Base-by-base conservation (phyloP, 2,329 filamentous ascomycete species). In the Zopfia rhizophila region DNA sequence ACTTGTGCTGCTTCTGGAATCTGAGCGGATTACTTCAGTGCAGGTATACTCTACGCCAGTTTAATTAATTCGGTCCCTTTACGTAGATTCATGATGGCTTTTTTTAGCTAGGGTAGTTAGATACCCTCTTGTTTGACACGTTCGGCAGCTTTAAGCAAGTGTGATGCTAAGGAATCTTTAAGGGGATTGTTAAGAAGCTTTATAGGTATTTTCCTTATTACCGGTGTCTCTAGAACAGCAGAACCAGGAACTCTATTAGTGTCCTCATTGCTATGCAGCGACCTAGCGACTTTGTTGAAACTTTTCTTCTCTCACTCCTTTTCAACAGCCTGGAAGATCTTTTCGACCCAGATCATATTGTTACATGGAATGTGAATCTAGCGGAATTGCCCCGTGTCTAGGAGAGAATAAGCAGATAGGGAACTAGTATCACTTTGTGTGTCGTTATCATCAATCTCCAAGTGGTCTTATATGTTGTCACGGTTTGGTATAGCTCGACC, bases 311-410 rank as follows among this genome's bases (percentile, higher is more conserved):
- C 32, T 23, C 32, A 31, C 17, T 47, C 44, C 21, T 35, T 41
- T 18, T 30, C 40, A 12, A 40, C 29, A 14, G 25, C 30, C 17
- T 38, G 28, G 28, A 49, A 49, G 12, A 40, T 24, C 18, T 33
- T 39, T 25, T 37, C 32, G 10, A 49, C 40, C 32, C 41, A 49
- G n/a, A 43, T 16, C 40, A 45, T 38, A 18, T 39, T 45, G 22
- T 49, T 49, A n/a, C 18, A 27, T 11, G 46, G 46, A 21, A 49
- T 32, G 23, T 49, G 46, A 25, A 49, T 40, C 46, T 41, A 49
- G 12, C 46, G 40, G 24, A 45, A 49, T 10, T 29, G 46, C 11
- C 32, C 18, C 8, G 18, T 7, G 10, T 42, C 28, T 5, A 29
- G 38, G 12, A 42, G 29, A 13, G 5, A 13, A 17, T 32, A 42